Evolutionary conservation across 495 filamentous ascomycete species (phyloP).

Genomic region (Tricharina praecox): DNA sequence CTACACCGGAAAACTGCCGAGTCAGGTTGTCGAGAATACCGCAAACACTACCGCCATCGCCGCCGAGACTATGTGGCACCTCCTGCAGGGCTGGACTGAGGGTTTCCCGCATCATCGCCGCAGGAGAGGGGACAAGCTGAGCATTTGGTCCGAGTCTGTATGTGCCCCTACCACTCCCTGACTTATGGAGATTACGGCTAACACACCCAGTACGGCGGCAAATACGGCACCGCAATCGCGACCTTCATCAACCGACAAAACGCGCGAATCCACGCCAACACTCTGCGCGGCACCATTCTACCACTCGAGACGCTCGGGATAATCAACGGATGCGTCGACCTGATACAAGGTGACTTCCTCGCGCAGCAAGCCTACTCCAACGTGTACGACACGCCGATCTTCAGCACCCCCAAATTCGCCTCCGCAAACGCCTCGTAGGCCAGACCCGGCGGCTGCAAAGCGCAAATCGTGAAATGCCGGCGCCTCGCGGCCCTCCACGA

Average conservation of each 20-base stretch:
- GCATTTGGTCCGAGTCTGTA: slow-evolving; percentile 31
- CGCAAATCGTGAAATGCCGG: slow-evolving; percentile 31
- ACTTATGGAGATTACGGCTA: too few relatives aligned
- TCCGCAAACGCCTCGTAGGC: slow-evolving; percentile 33
- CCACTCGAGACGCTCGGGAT: slow-evolving; percentile 41
- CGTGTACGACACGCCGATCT: slow-evolving; percentile 50
- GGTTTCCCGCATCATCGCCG: slow-evolving; percentile 43
- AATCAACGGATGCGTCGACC: slow-evolving; percentile 55
- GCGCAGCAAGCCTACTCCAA: slow-evolving; percentile 57
- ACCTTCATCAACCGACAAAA: slow-evolving; percentile 43
- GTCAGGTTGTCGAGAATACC: slow-evolving; percentile 34
- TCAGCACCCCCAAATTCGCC: slow-evolving; percentile 40
- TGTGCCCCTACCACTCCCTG: too few relatives aligned
- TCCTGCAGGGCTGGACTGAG: slow-evolving; percentile 44
- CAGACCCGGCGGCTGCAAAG: slow-evolving; percentile 31
- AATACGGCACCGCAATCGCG: slow-evolving; percentile 43
- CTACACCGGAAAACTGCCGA: slow-evolving; percentile 45
- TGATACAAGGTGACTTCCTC: slow-evolving; percentile 51
- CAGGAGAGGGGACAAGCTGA: slow-evolving; percentile 13
- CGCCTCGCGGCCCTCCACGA: slow-evolving; percentile 30
- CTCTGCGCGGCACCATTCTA: slow-evolving; percentile 29
- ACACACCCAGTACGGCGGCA: slow-evolving; percentile 33
- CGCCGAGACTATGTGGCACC: slow-evolving; percentile 46
- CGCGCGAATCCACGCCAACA: slow-evolving; percentile 22
- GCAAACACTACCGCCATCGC: slow-evolving; percentile 47